Percentiles rank a stretch among this genome's conserved stretches.
Evolutionary conservation across 176 grass and related monocot genomes (phyloP).

Genomic region (Ensete ventricosum): DNA sequence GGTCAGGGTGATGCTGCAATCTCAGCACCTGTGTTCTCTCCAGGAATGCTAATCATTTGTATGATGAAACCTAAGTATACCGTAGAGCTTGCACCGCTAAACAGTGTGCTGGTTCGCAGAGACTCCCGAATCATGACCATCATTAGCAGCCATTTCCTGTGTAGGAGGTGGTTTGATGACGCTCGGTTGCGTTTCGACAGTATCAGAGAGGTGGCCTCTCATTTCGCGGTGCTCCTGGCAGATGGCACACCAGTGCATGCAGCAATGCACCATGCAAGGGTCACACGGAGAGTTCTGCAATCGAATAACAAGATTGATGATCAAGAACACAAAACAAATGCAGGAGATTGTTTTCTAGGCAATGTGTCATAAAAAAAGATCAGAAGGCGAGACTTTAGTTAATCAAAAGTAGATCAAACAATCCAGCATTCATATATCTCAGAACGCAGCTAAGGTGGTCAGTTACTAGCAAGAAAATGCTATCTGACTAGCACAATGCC

Average conservation of each 20-base stretch:
- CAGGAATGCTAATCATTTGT: background rate
- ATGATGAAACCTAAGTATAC: background rate
- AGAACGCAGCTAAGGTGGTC: too few species aligned
- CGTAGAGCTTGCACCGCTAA: slow-evolving; percentile 29
- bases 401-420: too few species aligned
- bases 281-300: slow-evolving; percentile 53
- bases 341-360: too few species aligned
- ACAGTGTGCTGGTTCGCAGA: slow-evolving; percentile 16
- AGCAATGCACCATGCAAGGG: slow-evolving; percentile 50
- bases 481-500: too few species aligned
- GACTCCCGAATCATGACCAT: slow-evolving; percentile 9
- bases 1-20: background rate
- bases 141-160: slow-evolving; percentile 45
- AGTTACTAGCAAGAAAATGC: too few species aligned
- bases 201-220: slow-evolving; percentile 42
- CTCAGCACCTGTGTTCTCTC: background rate
- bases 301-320: background rate
- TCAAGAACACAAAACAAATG: background rate
- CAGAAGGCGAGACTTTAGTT: too few species aligned
- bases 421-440: too few species aligned
- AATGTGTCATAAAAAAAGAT: too few species aligned
- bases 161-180: slow-evolving; percentile 39
- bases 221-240: slow-evolving; percentile 71
- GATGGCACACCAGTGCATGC: slow-evolving; percentile 48
- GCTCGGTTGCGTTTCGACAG: slow-evolving; percentile 24